Conservation (phyloP, 257 asterid species). For the Eucommia ulmoides region DNA sequence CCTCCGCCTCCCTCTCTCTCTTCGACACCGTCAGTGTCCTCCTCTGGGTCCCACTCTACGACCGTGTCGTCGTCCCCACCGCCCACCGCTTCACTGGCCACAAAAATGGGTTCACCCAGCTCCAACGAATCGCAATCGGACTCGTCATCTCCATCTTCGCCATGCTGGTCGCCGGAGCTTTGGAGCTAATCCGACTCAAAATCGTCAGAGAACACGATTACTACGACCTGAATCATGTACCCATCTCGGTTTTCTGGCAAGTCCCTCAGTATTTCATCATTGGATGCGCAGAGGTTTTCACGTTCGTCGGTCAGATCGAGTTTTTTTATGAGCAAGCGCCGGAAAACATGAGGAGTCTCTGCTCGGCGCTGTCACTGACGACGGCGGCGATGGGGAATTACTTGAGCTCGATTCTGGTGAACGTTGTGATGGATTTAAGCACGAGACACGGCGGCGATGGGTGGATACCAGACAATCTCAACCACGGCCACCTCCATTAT, state of each 20-base stretch:
- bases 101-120: conserved; percentile 56
- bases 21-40: conserved; percentile 57
- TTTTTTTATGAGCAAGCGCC: conserved; percentile 66
- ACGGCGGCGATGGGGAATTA: conserved; percentile 49
- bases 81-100: conserved; percentile 37
- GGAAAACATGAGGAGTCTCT: conserved; percentile 49
- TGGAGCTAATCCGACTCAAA: conserved; percentile 30
- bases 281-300: conserved; percentile 61
- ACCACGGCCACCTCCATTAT: conserved; percentile 39
- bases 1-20: conserved; percentile 46
- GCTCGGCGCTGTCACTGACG: conserved; percentile 47
- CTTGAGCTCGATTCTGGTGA: conserved; percentile 42
- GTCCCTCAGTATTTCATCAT: conserved; percentile 57
- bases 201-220: conserved; percentile 21
- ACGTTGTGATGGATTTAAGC: conserved; percentile 31
- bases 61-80: conserved; percentile 33
- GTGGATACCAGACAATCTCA: conserved; percentile 57
- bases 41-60: conserved; percentile 53
- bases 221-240: conserved; percentile 27
- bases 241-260: conserved; percentile 52
- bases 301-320: conserved; percentile 46
- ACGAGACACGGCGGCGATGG: conserved; percentile 38
- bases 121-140: conserved; percentile 52
- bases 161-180: conserved; percentile 34
- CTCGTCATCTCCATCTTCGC: conserved; percentile 44